These are phyloP conservation scores for Coemansia sp. DNA, from an alignment of 192 early-diverging fungal species.

Conservation along the genomic window DNA sequence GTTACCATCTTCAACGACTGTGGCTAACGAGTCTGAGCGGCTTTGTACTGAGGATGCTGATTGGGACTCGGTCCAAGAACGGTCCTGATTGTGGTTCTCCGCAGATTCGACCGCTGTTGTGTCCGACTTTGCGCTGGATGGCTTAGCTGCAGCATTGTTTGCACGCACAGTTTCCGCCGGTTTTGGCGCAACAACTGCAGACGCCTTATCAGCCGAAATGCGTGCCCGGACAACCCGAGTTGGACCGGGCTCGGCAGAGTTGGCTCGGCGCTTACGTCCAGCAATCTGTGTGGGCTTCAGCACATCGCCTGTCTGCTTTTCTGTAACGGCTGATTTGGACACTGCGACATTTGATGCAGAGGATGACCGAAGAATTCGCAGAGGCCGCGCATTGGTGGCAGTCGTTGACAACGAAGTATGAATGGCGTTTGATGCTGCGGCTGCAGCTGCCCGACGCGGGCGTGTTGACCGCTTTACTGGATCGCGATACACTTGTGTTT, in stretches of 20 bases:
- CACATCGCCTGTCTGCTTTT: slow-evolving; percentile 2
- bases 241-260: slow-evolving; percentile 16
- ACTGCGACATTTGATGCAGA: slow-evolving; percentile 32
- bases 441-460: slow-evolving; percentile 12
- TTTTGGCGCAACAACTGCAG: not conserved
- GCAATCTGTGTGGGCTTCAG: slow-evolving; percentile 18
- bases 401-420: slow-evolving; percentile 1
- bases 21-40: slow-evolving; percentile 35
- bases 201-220: not conserved
- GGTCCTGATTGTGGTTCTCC: slow-evolving; percentile 16
- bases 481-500: slow-evolving; percentile 39
- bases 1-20: slow-evolving; percentile 27
- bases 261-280: slow-evolving; percentile 38
- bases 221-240: slow-evolving; percentile 30
- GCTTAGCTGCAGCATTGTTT: not conserved
- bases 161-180: not conserved
- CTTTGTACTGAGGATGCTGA: slow-evolving; percentile 23
- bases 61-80: slow-evolving; percentile 14
- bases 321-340: slow-evolving; percentile 2
- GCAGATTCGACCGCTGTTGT: slow-evolving; percentile 6
- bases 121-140: slow-evolving; percentile 15
- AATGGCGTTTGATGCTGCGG: slow-evolving; percentile 3
- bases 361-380: slow-evolving; percentile 20
- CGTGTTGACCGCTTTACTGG: slow-evolving; percentile 13
- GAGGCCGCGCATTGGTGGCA: slow-evolving; percentile 1